Evolutionary conservation across 306 rosid species (phyloP).

Genomic region (Quercus aquifolioides): DNA sequence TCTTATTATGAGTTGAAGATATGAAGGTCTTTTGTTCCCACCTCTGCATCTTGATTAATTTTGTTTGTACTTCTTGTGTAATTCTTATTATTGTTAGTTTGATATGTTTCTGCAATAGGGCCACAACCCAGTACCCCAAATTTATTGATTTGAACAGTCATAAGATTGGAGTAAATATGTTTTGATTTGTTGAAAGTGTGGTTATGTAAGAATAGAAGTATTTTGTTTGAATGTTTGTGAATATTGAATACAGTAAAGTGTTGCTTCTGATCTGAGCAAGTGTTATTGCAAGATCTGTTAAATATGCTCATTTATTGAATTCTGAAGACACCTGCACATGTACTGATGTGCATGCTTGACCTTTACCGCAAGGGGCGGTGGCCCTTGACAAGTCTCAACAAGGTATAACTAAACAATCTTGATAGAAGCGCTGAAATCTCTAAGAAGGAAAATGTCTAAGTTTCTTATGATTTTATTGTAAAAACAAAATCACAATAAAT

Average conservation of each 20-base stretch:
- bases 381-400: background rate
- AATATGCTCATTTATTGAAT: background rate
- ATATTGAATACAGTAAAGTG: background rate
- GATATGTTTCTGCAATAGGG: background rate
- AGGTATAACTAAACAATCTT: too few relatives aligned
- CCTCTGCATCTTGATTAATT: conserved; percentile 2
- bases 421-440: background rate
- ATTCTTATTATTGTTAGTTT: background rate
- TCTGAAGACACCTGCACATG: conserved; percentile 14
- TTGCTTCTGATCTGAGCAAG: conserved; percentile 20
- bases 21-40: background rate
- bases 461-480: too few relatives aligned
- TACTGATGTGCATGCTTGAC: background rate
- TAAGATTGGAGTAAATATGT: conserved; percentile 2
- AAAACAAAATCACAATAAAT: too few relatives aligned
- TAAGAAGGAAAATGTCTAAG: background rate
- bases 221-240: background rate
- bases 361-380: background rate
- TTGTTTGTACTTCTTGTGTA: background rate
- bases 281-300: background rate
- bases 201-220: background rate
- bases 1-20: conserved; percentile 29
- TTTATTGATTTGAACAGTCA: background rate
- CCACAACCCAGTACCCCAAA: background rate
- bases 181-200: conserved; percentile 8